Evolutionary conservation across 176 grass and related monocot species (phyloP).

Genomic region (Neostapfia colusana): DNA sequence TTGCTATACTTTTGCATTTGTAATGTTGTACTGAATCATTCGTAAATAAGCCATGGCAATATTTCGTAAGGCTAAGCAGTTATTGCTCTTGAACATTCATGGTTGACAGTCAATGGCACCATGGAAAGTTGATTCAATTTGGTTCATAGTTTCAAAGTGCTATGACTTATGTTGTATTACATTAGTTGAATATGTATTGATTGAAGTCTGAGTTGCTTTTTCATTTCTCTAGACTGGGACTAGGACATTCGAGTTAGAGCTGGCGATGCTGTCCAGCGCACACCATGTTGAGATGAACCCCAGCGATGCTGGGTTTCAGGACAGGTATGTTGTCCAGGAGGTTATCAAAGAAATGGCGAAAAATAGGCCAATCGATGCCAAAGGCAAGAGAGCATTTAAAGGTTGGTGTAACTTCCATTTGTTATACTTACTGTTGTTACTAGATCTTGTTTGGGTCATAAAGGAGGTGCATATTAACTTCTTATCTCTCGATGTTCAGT

Average conservation of each 20-base stretch:
- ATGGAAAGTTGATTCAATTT: too few relatives aligned
- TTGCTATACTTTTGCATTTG: neutral
- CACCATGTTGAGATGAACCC: slow-evolving; percentile 95
- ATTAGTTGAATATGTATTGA: neutral
- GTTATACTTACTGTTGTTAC: neutral
- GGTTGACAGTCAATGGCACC: too few relatives aligned
- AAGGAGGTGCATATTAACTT: neutral
- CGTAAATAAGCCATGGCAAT: neutral
- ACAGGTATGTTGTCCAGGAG: slow-evolving; percentile 97
- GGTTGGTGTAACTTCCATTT: slow-evolving; percentile 35
- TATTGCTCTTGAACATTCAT: too few relatives aligned
- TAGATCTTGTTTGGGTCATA: neutral
- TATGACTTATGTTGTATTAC: neutral
- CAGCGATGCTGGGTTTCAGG: slow-evolving; percentile 96
- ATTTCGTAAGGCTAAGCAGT: neutral
- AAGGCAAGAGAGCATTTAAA: slow-evolving; percentile 94
- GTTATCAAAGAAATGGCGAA: slow-evolving; percentile 98
- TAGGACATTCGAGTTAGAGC: slow-evolving; percentile 78
- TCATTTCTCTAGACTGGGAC: slow-evolving; percentile 66
- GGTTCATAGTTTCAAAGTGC: neutral
- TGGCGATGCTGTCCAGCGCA: slow-evolving; percentile 72
- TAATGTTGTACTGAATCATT: neutral
- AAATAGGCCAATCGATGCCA: slow-evolving; percentile 86
- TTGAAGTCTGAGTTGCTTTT: slow-evolving; percentile 3
- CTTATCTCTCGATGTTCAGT: neutral